Base-by-base conservation (phyloP, 1,284 basidiomycete species). In the Rhodofomes roseus region DNA sequence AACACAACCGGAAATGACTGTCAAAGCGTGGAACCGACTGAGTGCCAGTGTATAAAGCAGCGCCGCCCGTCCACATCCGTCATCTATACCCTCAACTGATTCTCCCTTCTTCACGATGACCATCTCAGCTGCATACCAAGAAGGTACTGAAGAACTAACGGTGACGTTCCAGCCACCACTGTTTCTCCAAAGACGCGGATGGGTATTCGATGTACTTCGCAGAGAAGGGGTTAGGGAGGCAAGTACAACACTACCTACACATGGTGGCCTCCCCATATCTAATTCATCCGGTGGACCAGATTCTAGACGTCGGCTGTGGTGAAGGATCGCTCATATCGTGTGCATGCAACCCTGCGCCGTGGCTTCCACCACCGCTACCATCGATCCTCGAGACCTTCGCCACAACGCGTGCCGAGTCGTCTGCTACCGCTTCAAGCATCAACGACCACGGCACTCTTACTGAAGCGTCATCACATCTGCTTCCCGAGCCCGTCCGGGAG, bases 291-390 rank as follows among this genome's bases (percentile, higher is more conserved):
- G 37, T 46, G 18, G 48, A 51, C 54, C 50, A 92, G 92, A 79
- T 93, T 12, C 74, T 93, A 48, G 92, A 94, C 66, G 76, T 92
- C 25, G 92, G 92, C 4, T 94, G 92, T 65, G 92, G 91, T 40
- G 84, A 90, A 73, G 92, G 92, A 25, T 77, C 85, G 50, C 78
- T 93, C 8, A 80, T 93, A n/a, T 70, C 76, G 1, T 81, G 84
- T 14, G 81, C 94, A 18, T 84, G 82, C 63, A 84, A 90, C 68
- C 85, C 91, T 0, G 83, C 92, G 2, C 84, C 86, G 1, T 89
- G 87, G 82, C 80, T 88, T 16, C 63, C 64, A 48, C 68, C 61
- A 7, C 69, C 65, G 29, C 62, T 44, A 22, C 16, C 25, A n/a
- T 57, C 53, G n/a, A 44, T 56, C 25, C 54, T 44, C 55, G 44